Conservation (phyloP, 75 land plant species). For the Larix kaempferi region DNA sequence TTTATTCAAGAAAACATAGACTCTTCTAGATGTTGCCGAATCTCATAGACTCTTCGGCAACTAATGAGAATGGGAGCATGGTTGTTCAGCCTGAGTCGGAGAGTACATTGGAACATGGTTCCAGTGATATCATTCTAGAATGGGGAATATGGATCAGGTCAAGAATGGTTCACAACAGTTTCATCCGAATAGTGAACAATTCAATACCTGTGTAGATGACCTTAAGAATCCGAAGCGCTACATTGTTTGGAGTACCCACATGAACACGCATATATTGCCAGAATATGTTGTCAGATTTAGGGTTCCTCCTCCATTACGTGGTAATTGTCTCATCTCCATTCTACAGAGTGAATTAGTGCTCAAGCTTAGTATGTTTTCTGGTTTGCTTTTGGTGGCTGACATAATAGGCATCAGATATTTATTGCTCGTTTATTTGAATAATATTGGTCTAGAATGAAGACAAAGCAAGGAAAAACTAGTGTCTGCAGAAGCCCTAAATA, state of each 20-base stretch:
- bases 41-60: too few species aligned
- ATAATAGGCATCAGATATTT: background rate
- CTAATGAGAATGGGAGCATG: background rate
- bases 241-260: slow-evolving; percentile 47
- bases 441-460: slow-evolving; percentile 4
- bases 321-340: background rate
- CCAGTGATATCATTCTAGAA: slow-evolving; percentile 16
- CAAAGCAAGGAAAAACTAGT: background rate
- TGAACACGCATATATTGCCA: slow-evolving; percentile 57
- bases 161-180: slow-evolving; percentile 32
- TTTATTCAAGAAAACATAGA: too few species aligned
- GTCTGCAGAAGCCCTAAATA: too few species aligned
- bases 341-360: background rate
- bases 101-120: slow-evolving; percentile 13
- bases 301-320: too few species aligned
- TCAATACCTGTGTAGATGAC: slow-evolving; percentile 47
- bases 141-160: slow-evolving; percentile 47
- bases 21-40: too few species aligned
- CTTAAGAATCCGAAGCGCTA: slow-evolving; percentile 31
- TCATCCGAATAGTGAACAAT: slow-evolving; percentile 37
- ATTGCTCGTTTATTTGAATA: background rate
- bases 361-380: background rate
- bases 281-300: slow-evolving; percentile 7
- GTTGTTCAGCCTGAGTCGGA: background rate
- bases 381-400: background rate